Base-by-base conservation (phyloP, 1,284 basidiomycete genomes). In the Heliocybe sulcata region DNA sequence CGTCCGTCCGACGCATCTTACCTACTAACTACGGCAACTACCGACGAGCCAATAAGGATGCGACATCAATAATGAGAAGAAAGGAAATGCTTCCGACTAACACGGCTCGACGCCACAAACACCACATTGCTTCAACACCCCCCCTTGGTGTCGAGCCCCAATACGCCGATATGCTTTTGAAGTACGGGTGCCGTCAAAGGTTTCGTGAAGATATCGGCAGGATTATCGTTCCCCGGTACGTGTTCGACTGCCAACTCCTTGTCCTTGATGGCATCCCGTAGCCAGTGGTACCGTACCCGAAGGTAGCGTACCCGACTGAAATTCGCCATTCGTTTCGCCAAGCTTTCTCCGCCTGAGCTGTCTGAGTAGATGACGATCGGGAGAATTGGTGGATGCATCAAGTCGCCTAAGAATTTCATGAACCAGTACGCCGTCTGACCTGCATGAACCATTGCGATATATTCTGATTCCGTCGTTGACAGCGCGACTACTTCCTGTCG, bases 391-490 rank as follows among this genome's bases (percentile, higher is more conserved):
- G 33, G 33, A 35, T 9, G 33, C 33, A 9, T 35, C 9, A 35
- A 9, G n/a, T n/a, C n/a, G n/a, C 16, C 33, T 16, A 35, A 35
- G 16, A 35, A 35, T 35, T 9, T 9, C 9, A 16, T 16, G 33
- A 9, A 16, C 33, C 9, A 16, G 9, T 16, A 35, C 33, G 16
- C 33, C 9, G 33, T 16, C 33, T 35, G 33, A 35, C 33, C 33
- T 9, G 33, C 33, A 9, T 9, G 33, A 9, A 16, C 33, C 16
- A 35, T 9, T 1, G 68, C 70, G 35, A 69, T 59, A 53, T 69
- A 72, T 56, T 72, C 69, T 1, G 70, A 64, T 48, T 69, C 70
- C 1, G 63, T 61, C 1, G 65, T 65, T 2, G 69, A 72, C 1
- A 57, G 51, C 0, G 69, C 57, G 2, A 64, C 59, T 2, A 58